A percentile compares a stretch with the other conserved stretches of the same genome.
These are phyloP conservation scores for Mollisia scopiformis DNA, from an alignment of 2,329 filamentous ascomycete genomes.

Conservation along the genomic window DNA sequence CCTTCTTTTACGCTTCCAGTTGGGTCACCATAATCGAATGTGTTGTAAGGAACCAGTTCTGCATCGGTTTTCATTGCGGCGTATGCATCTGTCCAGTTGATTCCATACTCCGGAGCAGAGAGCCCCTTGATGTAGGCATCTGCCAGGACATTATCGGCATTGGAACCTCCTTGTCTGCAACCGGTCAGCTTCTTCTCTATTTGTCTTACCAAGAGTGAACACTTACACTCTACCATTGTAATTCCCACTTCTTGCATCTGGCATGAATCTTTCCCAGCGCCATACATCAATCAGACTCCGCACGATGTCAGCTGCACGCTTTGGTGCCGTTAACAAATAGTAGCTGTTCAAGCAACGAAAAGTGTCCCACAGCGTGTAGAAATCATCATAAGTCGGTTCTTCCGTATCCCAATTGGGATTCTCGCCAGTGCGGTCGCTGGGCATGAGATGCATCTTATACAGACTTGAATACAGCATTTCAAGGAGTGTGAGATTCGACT, in stretches of 20 bases:
- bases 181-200: background rate
- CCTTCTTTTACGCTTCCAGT: slow-evolving; percentile 69
- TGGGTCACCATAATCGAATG: slow-evolving; percentile 51
- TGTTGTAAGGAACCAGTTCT: slow-evolving; percentile 56
- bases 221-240: slow-evolving; percentile 67
- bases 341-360: slow-evolving; percentile 72
- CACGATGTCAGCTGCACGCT: slow-evolving; percentile 66
- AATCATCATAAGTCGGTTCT: slow-evolving; percentile 76
- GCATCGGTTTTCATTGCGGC: slow-evolving; percentile 70
- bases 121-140: slow-evolving; percentile 73
- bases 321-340: slow-evolving; percentile 68
- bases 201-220: too few relatives aligned
- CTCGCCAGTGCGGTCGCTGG: slow-evolving; percentile 74
- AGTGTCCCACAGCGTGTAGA: slow-evolving; percentile 73
- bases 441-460: slow-evolving; percentile 70
- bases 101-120: slow-evolving; percentile 46
- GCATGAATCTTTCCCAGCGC: slow-evolving; percentile 54
- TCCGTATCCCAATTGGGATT: slow-evolving; percentile 68
- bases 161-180: slow-evolving; percentile 66
- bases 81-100: slow-evolving; percentile 73
- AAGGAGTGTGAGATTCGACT: slow-evolving; percentile 56
- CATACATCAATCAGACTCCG: slow-evolving; percentile 75
- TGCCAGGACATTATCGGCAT: slow-evolving; percentile 70
- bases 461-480: slow-evolving; percentile 72
- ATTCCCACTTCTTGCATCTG: slow-evolving; percentile 61